phyloP scores from a whole-genome alignment of 768 basidiomycete genomes.

The Mycena olivaceomarginata region DNA sequence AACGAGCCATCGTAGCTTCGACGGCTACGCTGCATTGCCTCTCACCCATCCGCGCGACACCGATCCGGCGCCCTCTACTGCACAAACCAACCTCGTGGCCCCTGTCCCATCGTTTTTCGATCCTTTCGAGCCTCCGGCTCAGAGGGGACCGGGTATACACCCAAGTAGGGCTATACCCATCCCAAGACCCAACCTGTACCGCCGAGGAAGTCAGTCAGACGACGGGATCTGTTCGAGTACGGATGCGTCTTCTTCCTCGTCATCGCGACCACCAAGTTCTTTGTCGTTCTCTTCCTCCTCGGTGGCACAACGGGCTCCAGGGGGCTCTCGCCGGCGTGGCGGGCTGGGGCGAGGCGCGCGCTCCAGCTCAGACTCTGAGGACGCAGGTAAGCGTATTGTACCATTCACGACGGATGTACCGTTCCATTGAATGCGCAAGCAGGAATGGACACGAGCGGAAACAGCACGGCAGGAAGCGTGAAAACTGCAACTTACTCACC shows the following conservation, averaged over 20 bases:
- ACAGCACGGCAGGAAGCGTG: background rate
- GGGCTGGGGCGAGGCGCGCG: background rate
- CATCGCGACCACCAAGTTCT: background rate
- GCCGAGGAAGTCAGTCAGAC: background rate
- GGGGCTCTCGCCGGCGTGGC: background rate
- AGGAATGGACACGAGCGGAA: background rate
- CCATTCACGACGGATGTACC: background rate
- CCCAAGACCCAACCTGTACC: background rate
- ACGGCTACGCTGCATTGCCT: background rate
- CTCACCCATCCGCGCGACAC: background rate
- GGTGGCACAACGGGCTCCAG: background rate
- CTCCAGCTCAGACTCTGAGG: constrained; percentile 1
- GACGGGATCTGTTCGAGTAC: background rate
- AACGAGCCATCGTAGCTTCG: background rate
- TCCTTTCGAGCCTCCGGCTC: constrained; percentile 1
- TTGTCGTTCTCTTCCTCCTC: background rate
- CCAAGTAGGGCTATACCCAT: background rate
- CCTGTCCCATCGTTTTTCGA: background rate
- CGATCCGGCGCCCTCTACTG: background rate
- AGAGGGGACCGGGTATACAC: background rate
- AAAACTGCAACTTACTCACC: background rate
- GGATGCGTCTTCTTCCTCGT: background rate
- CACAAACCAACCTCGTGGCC: background rate
- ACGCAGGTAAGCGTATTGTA: background rate
- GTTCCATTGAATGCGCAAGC: background rate